These are phyloP conservation scores for Viridothelium virens DNA, from an alignment of 495 filamentous ascomycete species.

Conservation along the genomic window DNA sequence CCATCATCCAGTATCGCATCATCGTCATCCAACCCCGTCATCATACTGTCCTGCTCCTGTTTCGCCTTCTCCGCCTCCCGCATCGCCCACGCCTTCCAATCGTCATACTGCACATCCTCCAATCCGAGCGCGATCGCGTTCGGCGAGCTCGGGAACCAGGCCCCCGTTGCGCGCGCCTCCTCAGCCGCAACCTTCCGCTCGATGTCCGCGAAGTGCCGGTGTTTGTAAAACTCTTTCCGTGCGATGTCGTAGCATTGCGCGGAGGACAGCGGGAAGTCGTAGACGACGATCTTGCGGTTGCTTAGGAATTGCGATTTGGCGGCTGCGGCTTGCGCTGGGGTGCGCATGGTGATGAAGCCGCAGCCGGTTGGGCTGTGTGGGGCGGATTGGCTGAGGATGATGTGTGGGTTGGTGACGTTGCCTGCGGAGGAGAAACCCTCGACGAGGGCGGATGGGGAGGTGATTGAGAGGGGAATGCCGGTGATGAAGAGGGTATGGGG, in stretches of 20 bases:
- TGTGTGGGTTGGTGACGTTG: background rate
- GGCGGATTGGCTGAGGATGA: background rate
- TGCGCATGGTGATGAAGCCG: constrained; percentile 2
- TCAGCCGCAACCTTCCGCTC: constrained; percentile 77
- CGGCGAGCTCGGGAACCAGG: constrained; percentile 69
- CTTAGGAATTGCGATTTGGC: background rate
- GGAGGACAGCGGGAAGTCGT: constrained; percentile 13
- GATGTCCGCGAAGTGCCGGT: constrained; percentile 74
- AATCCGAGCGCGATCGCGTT: constrained; percentile 72
- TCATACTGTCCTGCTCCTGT: constrained; percentile 40
- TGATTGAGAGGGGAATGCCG: background rate
- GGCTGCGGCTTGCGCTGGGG: background rate
- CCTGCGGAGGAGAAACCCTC: constrained; percentile 24
- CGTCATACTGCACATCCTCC: constrained; percentile 68
- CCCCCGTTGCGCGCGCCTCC: constrained; percentile 78
- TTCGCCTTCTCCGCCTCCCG: constrained; percentile 42
- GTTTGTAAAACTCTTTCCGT: constrained; percentile 80
- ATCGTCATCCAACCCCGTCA: constrained; percentile 42
- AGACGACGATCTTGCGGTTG: background rate
- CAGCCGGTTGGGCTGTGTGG: background rate
- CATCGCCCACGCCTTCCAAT: constrained; percentile 75
- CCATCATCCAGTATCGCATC: constrained; percentile 20
- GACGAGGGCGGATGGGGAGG: constrained; percentile 33
- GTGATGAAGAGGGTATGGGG: constrained; percentile 1
- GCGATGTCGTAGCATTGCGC: constrained; percentile 76